Percentiles rank a stretch among this genome's conserved stretches.
Evolutionary conservation across 768 basidiomycete genomes (phyloP).

Genomic region (Suillus subaureus): DNA sequence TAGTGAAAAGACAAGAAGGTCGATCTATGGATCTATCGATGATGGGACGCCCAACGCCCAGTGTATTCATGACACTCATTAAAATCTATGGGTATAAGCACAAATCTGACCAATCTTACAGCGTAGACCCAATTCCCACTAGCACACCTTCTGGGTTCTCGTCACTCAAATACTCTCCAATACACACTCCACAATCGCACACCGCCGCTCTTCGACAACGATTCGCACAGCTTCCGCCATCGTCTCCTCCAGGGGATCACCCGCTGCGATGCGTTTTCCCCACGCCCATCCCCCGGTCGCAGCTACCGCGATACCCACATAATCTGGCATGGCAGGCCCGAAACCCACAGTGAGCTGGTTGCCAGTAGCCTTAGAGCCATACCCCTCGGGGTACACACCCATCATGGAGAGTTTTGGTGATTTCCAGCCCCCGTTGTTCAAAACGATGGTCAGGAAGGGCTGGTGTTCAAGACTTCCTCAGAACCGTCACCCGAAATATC

Average conservation of each 20-base stretch:
- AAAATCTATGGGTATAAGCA: neutral
- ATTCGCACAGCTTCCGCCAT: conserved; percentile 54
- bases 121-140: neutral
- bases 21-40: neutral
- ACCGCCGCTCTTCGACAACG: conserved; percentile 58
- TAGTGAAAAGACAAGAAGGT: neutral
- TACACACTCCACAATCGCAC: conserved; percentile 67
- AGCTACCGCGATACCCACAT: conserved; percentile 62
- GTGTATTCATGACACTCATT: neutral
- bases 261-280: conserved; percentile 39
- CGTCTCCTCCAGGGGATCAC: conserved; percentile 32
- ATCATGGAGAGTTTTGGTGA: conserved; percentile 68
- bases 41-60: neutral
- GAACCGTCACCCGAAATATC: neutral
- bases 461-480: conserved; percentile 20
- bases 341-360: conserved; percentile 63
- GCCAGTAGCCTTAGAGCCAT: conserved; percentile 48
- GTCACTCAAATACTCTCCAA: conserved; percentile 43
- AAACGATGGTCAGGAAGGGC: conserved; percentile 71
- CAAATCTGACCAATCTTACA: neutral
- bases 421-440: conserved; percentile 76
- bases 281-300: conserved; percentile 73
- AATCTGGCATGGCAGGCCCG: conserved; percentile 63
- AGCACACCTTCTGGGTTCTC: no score
- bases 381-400: conserved; percentile 60